A percentile compares a stretch with the other conserved stretches of the same genome.
phyloP scores from a whole-genome alignment of 2,329 filamentous ascomycete genomes.

The Tolypocladium ovalisporum region DNA sequence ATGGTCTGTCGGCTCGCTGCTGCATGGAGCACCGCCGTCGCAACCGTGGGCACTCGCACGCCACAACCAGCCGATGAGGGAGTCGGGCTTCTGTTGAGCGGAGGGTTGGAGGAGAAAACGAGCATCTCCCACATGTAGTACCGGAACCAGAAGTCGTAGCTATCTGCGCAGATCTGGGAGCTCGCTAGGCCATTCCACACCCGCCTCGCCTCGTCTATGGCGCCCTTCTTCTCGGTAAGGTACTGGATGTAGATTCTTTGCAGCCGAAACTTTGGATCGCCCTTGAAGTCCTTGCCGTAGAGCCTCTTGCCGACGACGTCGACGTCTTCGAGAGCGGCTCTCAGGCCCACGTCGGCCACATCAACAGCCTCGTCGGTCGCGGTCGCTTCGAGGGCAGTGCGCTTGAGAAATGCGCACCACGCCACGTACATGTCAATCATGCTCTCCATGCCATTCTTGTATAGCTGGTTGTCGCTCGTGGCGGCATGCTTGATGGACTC shows the following conservation, averaged over 20 bases:
- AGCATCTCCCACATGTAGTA: slow-evolving; percentile 92
- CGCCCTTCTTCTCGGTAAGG: slow-evolving; percentile 71
- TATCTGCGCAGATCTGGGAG: slow-evolving; percentile 57
- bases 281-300: slow-evolving; percentile 64
- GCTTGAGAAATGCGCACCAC: slow-evolving; percentile 90
- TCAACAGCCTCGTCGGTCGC: slow-evolving; percentile 75
- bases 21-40: slow-evolving; percentile 65
- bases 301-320: slow-evolving; percentile 65
- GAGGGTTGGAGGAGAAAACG: slow-evolving; percentile 33
- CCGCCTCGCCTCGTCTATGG: slow-evolving; percentile 63
- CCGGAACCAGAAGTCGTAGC: slow-evolving; percentile 86
- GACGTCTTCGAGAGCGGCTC: slow-evolving; percentile 77
- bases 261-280: slow-evolving; percentile 81
- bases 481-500: slow-evolving; percentile 87
- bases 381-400: slow-evolving; percentile 65
- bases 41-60: slow-evolving; percentile 56
- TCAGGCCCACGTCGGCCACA: slow-evolving; percentile 80
- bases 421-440: slow-evolving; percentile 85
- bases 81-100: slow-evolving; percentile 41
- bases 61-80: slow-evolving; percentile 33
- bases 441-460: slow-evolving; percentile 76
- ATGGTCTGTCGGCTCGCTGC: slow-evolving; percentile 52
- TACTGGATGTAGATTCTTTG: slow-evolving; percentile 91
- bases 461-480: slow-evolving; percentile 74
- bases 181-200: slow-evolving; percentile 63